phyloP scores from a whole-genome alignment of 2,329 filamentous ascomycete genomes.

The Fusarium sp. region DNA sequence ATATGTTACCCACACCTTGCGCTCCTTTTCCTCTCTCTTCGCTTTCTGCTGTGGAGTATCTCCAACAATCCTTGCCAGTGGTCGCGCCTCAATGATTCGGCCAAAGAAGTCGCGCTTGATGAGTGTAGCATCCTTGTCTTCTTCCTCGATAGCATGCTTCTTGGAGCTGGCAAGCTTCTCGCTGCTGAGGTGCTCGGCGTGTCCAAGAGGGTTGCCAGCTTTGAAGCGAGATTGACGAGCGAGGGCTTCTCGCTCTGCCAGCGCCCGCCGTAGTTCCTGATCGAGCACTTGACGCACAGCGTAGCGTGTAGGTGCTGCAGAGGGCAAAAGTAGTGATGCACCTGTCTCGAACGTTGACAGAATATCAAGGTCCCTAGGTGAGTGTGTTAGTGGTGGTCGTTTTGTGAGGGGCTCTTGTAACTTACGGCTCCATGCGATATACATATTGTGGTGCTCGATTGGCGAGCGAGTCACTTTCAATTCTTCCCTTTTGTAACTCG shows the following conservation, averaged over 20 bases:
- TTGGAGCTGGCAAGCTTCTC: slow-evolving; percentile 51
- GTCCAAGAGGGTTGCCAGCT: slow-evolving; percentile 55
- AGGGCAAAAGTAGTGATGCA: slow-evolving; percentile 63
- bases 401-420: slow-evolving; percentile 42
- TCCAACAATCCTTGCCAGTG: slow-evolving; percentile 55
- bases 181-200: slow-evolving; percentile 49
- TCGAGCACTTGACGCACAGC: slow-evolving; percentile 93
- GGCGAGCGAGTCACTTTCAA: slow-evolving; percentile 74
- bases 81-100: slow-evolving; percentile 66
- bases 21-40: slow-evolving; percentile 57
- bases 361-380: slow-evolving; percentile 74
- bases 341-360: slow-evolving; percentile 80
- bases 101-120: slow-evolving; percentile 90
- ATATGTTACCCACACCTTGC: slow-evolving; percentile 84
- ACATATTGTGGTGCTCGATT: slow-evolving; percentile 77
- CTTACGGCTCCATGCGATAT: slow-evolving; percentile 94
- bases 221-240: slow-evolving; percentile 73
- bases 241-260: slow-evolving; percentile 72
- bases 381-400: slow-evolving; percentile 24
- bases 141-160: slow-evolving; percentile 49
- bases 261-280: slow-evolving; percentile 84
- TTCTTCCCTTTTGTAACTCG: slow-evolving; percentile 79
- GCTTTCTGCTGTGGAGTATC: slow-evolving; percentile 50
- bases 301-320: slow-evolving; percentile 82
- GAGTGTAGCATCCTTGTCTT: slow-evolving; percentile 49